Evolutionary conservation across 768 basidiomycete genomes (phyloP).

Genomic region (Termitomyces sp.): DNA sequence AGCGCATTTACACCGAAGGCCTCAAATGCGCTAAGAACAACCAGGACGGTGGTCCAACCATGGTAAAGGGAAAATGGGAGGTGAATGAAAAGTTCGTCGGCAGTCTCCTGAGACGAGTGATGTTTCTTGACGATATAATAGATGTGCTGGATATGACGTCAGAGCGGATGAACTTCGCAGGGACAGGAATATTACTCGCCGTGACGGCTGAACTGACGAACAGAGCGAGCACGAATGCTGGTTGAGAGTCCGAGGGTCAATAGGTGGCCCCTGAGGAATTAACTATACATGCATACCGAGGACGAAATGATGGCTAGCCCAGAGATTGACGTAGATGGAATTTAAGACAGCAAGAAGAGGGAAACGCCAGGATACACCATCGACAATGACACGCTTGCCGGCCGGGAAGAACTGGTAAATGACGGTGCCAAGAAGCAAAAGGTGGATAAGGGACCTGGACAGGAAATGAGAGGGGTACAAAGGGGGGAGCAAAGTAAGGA

Average conservation of each 20-base stretch:
- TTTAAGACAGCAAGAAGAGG: slow-evolving; percentile 84
- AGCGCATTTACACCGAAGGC: slow-evolving; percentile 82
- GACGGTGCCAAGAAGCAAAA: slow-evolving; percentile 85
- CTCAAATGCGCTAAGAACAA: slow-evolving; percentile 78
- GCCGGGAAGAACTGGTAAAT: slow-evolving; percentile 82
- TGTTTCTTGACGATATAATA: slow-evolving; percentile 94
- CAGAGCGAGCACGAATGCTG: slow-evolving; percentile 84
- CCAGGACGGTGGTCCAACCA: slow-evolving; percentile 85
- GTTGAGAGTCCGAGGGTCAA: slow-evolving; percentile 9
- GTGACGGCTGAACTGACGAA: slow-evolving; percentile 74
- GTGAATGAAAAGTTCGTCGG: slow-evolving; percentile 88
- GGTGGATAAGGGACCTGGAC: slow-evolving; percentile 76
- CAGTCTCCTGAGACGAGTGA: slow-evolving; percentile 53
- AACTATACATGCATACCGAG: slow-evolving; percentile 31
- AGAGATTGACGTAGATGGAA: slow-evolving; percentile 83
- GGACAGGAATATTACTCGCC: slow-evolving; percentile 19
- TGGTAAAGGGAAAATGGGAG: slow-evolving; percentile 96
- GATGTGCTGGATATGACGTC: slow-evolving; percentile 58
- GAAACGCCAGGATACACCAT: slow-evolving; percentile 89
- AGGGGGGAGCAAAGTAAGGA: neutral
- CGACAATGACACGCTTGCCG: slow-evolving; percentile 76
- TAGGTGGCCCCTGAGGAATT: neutral
- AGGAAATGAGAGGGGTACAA: slow-evolving; percentile 10
- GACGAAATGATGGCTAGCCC: slow-evolving; percentile 73
- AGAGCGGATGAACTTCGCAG: slow-evolving; percentile 21